These are phyloP conservation scores for Kitagawia praeruptora DNA, from an alignment of 129 eudicot species.

Conservation along the genomic window DNA sequence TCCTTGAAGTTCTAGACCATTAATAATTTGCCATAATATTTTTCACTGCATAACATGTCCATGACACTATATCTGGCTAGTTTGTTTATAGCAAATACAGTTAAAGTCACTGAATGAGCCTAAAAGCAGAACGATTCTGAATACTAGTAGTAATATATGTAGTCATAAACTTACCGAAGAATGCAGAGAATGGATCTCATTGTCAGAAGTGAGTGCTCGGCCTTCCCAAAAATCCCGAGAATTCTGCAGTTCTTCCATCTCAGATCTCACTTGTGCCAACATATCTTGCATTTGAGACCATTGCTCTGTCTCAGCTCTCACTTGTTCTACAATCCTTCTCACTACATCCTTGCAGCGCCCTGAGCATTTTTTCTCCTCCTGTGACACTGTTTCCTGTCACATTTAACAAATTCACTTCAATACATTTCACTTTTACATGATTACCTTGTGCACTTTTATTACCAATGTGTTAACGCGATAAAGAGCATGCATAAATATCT, in stretches of 20 bases:
- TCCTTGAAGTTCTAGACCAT: no score
- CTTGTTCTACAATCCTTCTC: slow-evolving; percentile 72
- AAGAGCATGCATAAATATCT: neutral
- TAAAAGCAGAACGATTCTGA: neutral
- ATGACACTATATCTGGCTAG: neutral
- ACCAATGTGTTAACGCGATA: neutral
- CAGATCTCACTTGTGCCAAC: slow-evolving; percentile 43
- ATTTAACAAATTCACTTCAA: neutral
- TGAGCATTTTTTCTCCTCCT: slow-evolving; percentile 45
- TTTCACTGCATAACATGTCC: neutral
- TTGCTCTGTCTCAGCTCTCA: slow-evolving; percentile 71
- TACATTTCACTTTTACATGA: neutral
- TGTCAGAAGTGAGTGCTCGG: slow-evolving; percentile 32
- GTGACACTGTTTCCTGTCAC: slow-evolving; percentile 40
- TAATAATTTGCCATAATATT: no score
- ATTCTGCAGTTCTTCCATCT: slow-evolving; percentile 49
- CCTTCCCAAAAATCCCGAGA: slow-evolving; percentile 56
- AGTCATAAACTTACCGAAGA: slow-evolving; percentile 22
- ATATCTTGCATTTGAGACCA: slow-evolving; percentile 72
- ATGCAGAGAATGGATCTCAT: slow-evolving; percentile 25
- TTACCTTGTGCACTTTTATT: neutral
- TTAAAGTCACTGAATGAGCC: neutral
- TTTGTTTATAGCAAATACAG: neutral
- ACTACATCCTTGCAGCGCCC: slow-evolving; percentile 82
- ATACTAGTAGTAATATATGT: neutral